Evolutionary conservation across 106 monocot species (phyloP), one percentile per base, ranked within the genome.

Genomic region (Allium cepa): DNA sequence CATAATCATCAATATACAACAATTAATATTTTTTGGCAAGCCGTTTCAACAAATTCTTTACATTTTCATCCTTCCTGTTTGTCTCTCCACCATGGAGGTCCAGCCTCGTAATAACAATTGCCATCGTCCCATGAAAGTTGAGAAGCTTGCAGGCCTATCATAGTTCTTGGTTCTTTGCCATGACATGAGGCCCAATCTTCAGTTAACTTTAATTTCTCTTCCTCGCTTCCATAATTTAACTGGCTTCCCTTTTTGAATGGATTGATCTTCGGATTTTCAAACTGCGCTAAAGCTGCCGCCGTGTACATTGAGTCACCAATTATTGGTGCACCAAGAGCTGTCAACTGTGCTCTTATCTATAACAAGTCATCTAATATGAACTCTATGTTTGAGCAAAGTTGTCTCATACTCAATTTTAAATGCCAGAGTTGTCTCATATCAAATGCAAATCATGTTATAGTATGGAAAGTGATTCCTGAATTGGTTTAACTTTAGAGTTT

Each of bases 251-350:
- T 79, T 22, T 22, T 22, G 75, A 80, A 90, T 49, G 97, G 97
- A 67, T 99, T 99, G 53, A 92, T 75, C n/a, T 36, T 15, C 8
- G 89, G 97, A 69, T 85, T 77, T 50, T 46, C 60, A 66, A 63
- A 73, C 57, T 78, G 86, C 17, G 87, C 83, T 7, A 84, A 1
- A 0, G 73, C 88, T 12, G 97, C 82, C 53, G 97, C 82, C 78
- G 75, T 89, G 73, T 99, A 99, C 83, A 90, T 90, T 5, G 89
- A 82, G 71, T 99, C 97, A 28, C 92, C 97, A 12, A 92, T 62
- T 46, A 99, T 69, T 8, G 97, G 97, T 14, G 92, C 74, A 58
- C 97, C 97, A 17, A 90, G 77, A 8, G 92, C 84, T 56, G 89
- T 89, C 45, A 99, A 70, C 56, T 99, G 97, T 46, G 97, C 97